Conservation (phyloP, 208 protist genomes). For the Acanthamoeba rhysodes region DNA sequence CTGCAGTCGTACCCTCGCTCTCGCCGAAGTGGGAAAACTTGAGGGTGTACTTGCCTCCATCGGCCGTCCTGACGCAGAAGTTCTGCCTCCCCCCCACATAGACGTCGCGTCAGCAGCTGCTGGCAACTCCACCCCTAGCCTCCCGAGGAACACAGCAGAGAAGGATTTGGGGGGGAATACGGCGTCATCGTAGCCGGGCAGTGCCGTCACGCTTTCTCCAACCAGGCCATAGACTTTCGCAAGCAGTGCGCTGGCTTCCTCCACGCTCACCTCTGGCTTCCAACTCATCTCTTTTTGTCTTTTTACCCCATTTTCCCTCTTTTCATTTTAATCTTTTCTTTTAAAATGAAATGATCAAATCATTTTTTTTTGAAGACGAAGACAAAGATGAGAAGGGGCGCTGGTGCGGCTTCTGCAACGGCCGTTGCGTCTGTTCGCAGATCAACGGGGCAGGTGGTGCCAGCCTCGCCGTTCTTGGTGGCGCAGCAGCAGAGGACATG, state of each 20-base stretch:
- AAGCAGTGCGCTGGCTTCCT: neutral
- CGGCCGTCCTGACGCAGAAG: neutral
- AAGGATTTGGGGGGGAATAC: neutral
- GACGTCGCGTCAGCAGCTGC: neutral
- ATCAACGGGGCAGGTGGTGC: too few species aligned
- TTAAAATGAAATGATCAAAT: neutral
- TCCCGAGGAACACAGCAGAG: too few species aligned
- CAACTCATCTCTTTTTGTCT: neutral
- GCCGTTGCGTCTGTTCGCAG: too few species aligned
- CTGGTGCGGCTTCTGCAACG: too few species aligned
- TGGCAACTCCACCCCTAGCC: too few species aligned
- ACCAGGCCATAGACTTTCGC: neutral
- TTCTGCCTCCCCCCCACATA: neutral
- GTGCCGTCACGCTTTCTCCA: neutral
- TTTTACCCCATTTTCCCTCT: neutral
- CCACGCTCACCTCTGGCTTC: neutral
- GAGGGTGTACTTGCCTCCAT: slow-evolving; percentile 33
- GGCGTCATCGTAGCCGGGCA: slow-evolving; percentile 26
- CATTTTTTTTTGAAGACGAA: too few species aligned
- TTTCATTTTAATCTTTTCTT: neutral
- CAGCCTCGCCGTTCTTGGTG: too few species aligned
- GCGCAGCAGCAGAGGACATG: too few species aligned
- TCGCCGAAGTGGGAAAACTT: slow-evolving; percentile 46
- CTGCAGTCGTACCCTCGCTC: neutral
- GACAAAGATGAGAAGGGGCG: too few species aligned